Conservation (phyloP, 1,139 yeast genomes). For the Saccharomycopsis phalli region DNA sequence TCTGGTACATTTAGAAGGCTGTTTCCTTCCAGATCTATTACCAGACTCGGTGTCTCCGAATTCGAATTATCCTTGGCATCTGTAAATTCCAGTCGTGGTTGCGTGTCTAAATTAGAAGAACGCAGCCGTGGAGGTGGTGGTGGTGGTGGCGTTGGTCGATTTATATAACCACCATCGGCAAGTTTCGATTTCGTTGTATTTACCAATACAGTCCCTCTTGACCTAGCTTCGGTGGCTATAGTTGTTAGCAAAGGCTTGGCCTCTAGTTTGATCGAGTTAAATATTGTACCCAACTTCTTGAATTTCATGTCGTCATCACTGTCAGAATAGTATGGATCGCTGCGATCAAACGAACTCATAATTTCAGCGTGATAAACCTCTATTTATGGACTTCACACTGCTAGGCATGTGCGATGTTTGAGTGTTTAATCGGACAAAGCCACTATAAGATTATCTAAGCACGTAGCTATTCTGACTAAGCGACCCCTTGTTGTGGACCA, state of each 20-base stretch:
- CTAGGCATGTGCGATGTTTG: no score
- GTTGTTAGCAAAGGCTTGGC: slow-evolving; percentile 13
- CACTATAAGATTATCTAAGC: no score
- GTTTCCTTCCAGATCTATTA: slow-evolving; percentile 5
- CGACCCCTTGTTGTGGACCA: no score
- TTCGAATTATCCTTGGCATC: slow-evolving; percentile 12
- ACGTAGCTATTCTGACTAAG: no score
- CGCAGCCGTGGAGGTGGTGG: background rate
- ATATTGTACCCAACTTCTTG: slow-evolving; percentile 12
- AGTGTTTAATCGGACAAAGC: no score
- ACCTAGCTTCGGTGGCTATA: slow-evolving; percentile 13
- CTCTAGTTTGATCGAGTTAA: slow-evolving; percentile 15
- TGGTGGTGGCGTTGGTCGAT: background rate
- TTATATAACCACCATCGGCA: slow-evolving; percentile 5
- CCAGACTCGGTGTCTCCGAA: background rate
- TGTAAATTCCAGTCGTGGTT: slow-evolving; percentile 11
- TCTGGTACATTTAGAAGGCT: slow-evolving; percentile 6
- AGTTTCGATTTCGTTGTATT: slow-evolving; percentile 6
- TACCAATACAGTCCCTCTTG: slow-evolving; percentile 9
- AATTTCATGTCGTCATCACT: slow-evolving; percentile 14
- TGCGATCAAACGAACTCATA: no score
- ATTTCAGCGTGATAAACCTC: no score
- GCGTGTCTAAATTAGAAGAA: background rate
- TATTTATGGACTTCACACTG: no score
- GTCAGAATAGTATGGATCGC: background rate